Percentiles rank a stretch among this genome's conserved stretches.
Conservation (phyloP, 495 filamentous ascomycete genomes). For the Aspergillus avenaceus region DNA sequence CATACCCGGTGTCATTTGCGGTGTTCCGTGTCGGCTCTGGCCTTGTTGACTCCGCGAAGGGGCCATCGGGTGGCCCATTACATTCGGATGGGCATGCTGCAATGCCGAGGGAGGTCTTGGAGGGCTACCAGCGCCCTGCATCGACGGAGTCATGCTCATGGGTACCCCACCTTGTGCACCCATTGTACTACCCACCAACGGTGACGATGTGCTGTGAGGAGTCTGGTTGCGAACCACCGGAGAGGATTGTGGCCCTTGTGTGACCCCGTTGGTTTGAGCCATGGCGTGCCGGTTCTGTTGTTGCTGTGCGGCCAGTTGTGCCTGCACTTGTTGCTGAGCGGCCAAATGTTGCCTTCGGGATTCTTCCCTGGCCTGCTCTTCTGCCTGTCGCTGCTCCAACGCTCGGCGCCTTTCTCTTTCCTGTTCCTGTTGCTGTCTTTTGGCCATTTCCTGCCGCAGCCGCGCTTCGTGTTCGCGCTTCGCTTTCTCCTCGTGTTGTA, state of each 20-base stretch:
- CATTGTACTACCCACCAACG: conserved; percentile 58
- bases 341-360: conserved; percentile 39
- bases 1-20: conserved; percentile 79
- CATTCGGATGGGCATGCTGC: conserved; percentile 64
- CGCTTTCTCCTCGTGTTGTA: conserved; percentile 66
- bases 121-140: conserved; percentile 68
- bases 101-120: conserved; percentile 71
- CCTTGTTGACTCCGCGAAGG: conserved; percentile 77
- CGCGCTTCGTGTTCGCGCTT: conserved; percentile 63
- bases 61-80: conserved; percentile 69
- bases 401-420: conserved; percentile 40
- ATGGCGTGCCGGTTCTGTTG: conserved; percentile 43
- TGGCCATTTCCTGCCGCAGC: conserved; percentile 48
- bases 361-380: conserved; percentile 46
- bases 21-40: conserved; percentile 70
- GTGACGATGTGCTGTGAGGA: conserved; percentile 73
- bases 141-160: conserved; percentile 77
- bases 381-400: conserved; percentile 43
- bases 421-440: conserved; percentile 46
- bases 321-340: conserved; percentile 51
- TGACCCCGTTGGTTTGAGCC: conserved; percentile 55
- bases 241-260: conserved; percentile 70
- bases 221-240: conserved; percentile 77
- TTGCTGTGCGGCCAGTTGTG: conserved; percentile 44
- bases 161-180: conserved; percentile 54